phyloP scores from a whole-genome alignment of 257 asterid genomes.

The Petunia axillaris region DNA sequence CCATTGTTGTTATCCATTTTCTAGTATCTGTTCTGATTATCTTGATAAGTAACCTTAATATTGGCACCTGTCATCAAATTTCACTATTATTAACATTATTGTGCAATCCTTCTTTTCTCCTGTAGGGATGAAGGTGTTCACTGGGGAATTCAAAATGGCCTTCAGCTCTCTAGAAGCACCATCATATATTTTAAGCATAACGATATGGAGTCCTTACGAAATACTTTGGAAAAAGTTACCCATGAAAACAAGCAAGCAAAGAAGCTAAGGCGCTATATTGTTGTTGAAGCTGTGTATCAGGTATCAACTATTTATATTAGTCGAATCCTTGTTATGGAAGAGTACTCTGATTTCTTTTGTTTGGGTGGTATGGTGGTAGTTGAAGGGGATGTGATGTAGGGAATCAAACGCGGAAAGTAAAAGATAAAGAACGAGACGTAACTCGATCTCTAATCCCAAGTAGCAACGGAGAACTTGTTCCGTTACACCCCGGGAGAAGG shows the following conservation, averaged over 20 bases:
- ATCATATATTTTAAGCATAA: constrained; percentile 87
- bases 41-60: neutral
- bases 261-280: constrained; percentile 90
- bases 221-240: constrained; percentile 65
- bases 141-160: constrained; percentile 97
- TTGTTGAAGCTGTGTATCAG: constrained; percentile 96
- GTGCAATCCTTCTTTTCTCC: constrained; percentile 30
- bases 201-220: constrained; percentile 70
- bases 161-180: constrained; percentile 94
- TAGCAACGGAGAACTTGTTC: too few species aligned
- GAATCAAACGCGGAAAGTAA: too few species aligned
- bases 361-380: constrained; percentile 4
- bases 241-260: constrained; percentile 78
- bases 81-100: constrained; percentile 15
- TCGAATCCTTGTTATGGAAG: neutral
- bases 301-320: constrained; percentile 42
- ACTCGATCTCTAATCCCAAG: too few species aligned
- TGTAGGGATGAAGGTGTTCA: constrained; percentile 95
- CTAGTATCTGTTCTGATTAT: neutral
- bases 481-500: too few species aligned
- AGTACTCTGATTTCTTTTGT: constrained; percentile 5
- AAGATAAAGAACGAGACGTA: too few species aligned
- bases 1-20: neutral
- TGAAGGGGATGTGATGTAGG: too few species aligned
- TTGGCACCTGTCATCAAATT: neutral